phyloP scores from a whole-genome alignment of 345 rosid genomes.

The thale cress (Arabidopsis thaliana) region DNA sequence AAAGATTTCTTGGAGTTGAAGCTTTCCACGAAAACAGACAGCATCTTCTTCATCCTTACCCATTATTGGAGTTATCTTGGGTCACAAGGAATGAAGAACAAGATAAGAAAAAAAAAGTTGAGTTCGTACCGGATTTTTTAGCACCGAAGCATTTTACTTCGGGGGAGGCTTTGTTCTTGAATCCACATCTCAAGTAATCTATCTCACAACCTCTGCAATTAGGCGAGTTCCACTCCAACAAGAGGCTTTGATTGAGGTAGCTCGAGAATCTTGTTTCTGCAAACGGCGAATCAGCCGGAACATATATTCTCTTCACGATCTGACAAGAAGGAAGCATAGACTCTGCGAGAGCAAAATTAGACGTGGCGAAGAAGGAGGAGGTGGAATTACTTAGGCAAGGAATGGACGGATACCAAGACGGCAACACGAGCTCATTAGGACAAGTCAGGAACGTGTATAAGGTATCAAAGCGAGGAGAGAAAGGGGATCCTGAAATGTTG shows the following conservation, averaged over 20 bases:
- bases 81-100: too few species aligned
- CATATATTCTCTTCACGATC: conserved; percentile 29
- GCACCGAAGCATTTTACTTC: conserved; percentile 54
- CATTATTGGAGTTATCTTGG: too few species aligned
- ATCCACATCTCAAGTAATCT: conserved; percentile 61
- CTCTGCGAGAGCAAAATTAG: conserved; percentile 44
- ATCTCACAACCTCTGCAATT: conserved; percentile 61
- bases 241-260: conserved; percentile 43
- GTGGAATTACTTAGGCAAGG: conserved; percentile 67
- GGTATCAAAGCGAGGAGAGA: conserved; percentile 37
- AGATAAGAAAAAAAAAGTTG: too few species aligned
- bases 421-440: conserved; percentile 47
- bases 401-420: conserved; percentile 46
- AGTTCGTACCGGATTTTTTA: conserved; percentile 44
- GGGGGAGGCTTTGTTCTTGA: conserved; percentile 42
- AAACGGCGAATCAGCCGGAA: conserved; percentile 55
- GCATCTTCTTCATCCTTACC: too few species aligned
- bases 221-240: conserved; percentile 61
- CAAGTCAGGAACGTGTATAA: conserved; percentile 70
- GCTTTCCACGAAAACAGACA: too few species aligned
- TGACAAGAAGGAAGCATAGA: conserved; percentile 51
- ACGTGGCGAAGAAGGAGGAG: conserved; percentile 58
- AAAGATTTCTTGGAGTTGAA: too few species aligned
- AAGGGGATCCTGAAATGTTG: conserved; percentile 66
- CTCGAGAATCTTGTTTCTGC: conserved; percentile 44